Percentiles rank a stretch among this genome's conserved stretches.
These are phyloP conservation scores for Clonostachys rhizophaga DNA, from an alignment of 2,329 filamentous ascomycete genomes.

Conservation along the genomic window DNA sequence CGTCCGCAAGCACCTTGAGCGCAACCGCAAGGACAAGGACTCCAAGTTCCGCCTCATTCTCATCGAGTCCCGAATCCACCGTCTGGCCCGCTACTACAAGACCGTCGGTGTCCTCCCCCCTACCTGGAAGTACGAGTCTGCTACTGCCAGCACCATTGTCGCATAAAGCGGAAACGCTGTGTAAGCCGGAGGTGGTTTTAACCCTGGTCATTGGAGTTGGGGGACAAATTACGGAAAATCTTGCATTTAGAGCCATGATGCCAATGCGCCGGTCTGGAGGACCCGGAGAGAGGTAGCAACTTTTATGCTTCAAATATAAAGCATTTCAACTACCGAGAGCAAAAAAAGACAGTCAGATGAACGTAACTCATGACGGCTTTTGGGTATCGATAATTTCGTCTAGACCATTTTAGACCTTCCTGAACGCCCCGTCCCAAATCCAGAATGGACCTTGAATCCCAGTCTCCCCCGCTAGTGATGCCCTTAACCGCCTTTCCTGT, in stretches of 20 bases:
- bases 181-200: background rate
- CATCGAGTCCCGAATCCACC: slow-evolving; percentile 99
- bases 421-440: too few relatives aligned
- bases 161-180: slow-evolving; percentile 55
- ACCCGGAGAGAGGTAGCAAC: too few relatives aligned
- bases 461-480: background rate
- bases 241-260: slow-evolving; percentile 39
- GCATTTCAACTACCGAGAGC: too few relatives aligned
- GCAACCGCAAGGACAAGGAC: slow-evolving; percentile 99
- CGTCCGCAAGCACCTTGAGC: slow-evolving; percentile 99
- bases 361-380: too few relatives aligned
- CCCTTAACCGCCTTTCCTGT: background rate
- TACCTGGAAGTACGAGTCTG: slow-evolving; percentile 98
- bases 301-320: too few relatives aligned
- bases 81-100: slow-evolving; percentile 99
- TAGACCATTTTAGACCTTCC: too few relatives aligned
- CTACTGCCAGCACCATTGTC: slow-evolving; percentile 91
- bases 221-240: slow-evolving; percentile 28
- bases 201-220: slow-evolving; percentile 37
- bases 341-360: too few relatives aligned
- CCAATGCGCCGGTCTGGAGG: slow-evolving; percentile 23
- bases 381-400: too few relatives aligned
- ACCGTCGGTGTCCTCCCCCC: slow-evolving; percentile 79
- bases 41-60: slow-evolving; percentile 99
- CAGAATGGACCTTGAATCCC: background rate